phyloP scores from a whole-genome alignment of 73 alveolate species.

The Paramecium caudatum region DNA sequence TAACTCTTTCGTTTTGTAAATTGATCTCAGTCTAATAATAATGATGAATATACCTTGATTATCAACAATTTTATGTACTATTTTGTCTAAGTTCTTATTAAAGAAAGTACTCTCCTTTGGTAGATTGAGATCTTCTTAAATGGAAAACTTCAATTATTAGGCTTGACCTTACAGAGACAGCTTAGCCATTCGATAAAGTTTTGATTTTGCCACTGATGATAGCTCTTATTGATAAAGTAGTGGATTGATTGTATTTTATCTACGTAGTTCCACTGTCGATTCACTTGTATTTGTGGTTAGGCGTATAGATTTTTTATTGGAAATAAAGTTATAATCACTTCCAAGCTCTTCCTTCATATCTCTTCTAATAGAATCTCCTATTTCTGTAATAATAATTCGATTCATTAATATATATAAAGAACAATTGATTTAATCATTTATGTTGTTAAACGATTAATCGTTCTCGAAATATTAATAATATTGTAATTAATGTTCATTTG shows the following conservation, averaged over 20 bases:
- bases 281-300: neutral
- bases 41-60: slow-evolving; percentile 38
- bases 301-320: neutral
- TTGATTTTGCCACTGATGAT: neutral
- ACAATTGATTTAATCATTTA: no score
- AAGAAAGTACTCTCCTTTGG: slow-evolving; percentile 10
- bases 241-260: slow-evolving; percentile 32
- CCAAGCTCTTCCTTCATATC: neutral
- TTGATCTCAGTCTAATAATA: slow-evolving; percentile 26
- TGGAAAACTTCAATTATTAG: neutral
- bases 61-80: slow-evolving; percentile 37
- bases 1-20: slow-evolving; percentile 43
- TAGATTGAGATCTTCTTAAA: slow-evolving; percentile 41
- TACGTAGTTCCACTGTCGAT: neutral
- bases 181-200: neutral
- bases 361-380: slow-evolving; percentile 43
- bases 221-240: neutral
- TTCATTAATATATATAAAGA: neutral
- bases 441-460: no score
- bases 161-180: slow-evolving; percentile 19
- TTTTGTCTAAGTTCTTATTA: slow-evolving; percentile 30
- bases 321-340: neutral
- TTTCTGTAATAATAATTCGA: slow-evolving; percentile 59
- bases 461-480: no score
- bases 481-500: slow-evolving; percentile 7